Base-by-base conservation (phyloP, 306 rosid species). In the Vigna mungo region DNA sequence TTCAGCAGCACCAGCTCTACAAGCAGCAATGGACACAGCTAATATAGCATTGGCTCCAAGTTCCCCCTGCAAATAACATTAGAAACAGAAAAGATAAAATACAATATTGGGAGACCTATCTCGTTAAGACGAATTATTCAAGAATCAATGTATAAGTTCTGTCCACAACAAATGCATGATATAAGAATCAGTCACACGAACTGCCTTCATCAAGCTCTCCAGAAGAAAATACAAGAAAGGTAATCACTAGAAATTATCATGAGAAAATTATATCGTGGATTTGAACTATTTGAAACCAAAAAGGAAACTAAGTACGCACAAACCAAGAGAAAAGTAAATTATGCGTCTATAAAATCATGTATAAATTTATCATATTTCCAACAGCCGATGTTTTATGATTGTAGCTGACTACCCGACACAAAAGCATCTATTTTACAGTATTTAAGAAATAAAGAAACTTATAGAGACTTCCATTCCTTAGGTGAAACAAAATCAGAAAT, bases 1-100 rank as follows among this genome's bases (percentile, higher is more conserved):
- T 87, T 91, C 93, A 17, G 98, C 93, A 72, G 98, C 98, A 16
- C 97, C 98, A 69, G 98, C 98, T 89, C 81, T 89, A 84, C 96
- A 89, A 46, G 90, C 98, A 81, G 98, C 98, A 77, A 91, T 85
- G 63, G 98, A 93, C 84, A 93, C 98, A 74, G 98, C 98, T 52
- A 93, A 81, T 65, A 93, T 93, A 71, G 98, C 97, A 87, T 93
- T 93, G 48, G 81, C 96, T 83, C 98, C 98, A 71, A 91, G 97
- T 77, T 93, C 97, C 46, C 89, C 84, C 97, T 92, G 86, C 82
- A 84, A 76, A 32, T 18, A 27, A 67, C 55, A 77, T 27, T 55
- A 51, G n/a, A 63, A 71, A 68, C 81, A 53, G 64, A 55, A 60
- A 46, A 58, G 55, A 17, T 63, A 15, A 62, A 49, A 78, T 53